Evolutionary conservation across 345 rosid genomes (phyloP).

Genomic region (Durio zibethinus): DNA sequence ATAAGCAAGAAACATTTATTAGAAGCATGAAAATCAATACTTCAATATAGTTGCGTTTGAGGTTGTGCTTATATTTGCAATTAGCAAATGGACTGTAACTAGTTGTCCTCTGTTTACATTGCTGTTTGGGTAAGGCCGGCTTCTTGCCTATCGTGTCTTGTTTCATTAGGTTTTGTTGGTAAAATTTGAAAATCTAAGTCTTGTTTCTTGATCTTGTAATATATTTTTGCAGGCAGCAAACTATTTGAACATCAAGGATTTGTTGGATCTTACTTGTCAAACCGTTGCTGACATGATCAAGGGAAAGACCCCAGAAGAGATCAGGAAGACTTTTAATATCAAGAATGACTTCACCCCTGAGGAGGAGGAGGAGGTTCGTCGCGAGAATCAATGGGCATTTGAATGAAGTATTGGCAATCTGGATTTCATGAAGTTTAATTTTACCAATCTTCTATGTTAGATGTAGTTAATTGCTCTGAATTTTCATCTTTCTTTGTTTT

Average conservation of each 20-base stretch:
- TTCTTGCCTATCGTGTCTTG: background rate
- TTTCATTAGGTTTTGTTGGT: background rate
- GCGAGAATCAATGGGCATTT: conserved; percentile 73
- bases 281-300: conserved; percentile 56
- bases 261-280: conserved; percentile 56
- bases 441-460: conserved; percentile 2
- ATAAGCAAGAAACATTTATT: background rate
- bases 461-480: background rate
- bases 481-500: background rate
- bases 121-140: background rate
- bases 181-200: background rate
- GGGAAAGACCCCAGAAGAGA: conserved; percentile 47
- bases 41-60: background rate
- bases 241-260: conserved; percentile 43
- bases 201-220: background rate
- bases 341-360: conserved; percentile 55
- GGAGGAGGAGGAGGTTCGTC: conserved; percentile 61
- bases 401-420: conserved; percentile 29
- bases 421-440: background rate
- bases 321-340: conserved; percentile 54
- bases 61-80: background rate
- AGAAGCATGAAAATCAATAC: background rate
- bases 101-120: background rate
- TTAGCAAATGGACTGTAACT: background rate
- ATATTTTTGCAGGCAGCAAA: conserved; percentile 48